Percentiles rank a stretch among this genome's conserved stretches.
Conservation (phyloP, 1,139 yeast species). For the Spencermartinsiella ligniputridi region DNA sequence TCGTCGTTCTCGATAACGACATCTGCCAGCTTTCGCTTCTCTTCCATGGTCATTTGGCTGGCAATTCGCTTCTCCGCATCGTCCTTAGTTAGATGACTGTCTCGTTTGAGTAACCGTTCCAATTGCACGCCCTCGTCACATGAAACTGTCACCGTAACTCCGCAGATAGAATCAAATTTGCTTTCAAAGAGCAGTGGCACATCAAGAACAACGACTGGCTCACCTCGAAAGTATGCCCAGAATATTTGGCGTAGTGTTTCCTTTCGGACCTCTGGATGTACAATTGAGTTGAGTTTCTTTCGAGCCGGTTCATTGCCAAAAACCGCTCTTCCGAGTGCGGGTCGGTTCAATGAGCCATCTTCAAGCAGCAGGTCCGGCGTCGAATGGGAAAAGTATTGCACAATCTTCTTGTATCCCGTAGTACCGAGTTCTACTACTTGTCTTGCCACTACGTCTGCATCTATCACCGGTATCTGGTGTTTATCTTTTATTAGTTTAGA, state of each 20-base stretch:
- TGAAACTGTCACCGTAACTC: slow-evolving; percentile 61
- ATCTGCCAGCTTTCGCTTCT: slow-evolving; percentile 59
- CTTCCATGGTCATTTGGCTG: slow-evolving; percentile 68
- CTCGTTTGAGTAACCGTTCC: slow-evolving; percentile 58
- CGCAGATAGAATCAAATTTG: slow-evolving; percentile 66
- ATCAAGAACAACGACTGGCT: slow-evolving; percentile 66
- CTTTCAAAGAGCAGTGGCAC: slow-evolving; percentile 89
- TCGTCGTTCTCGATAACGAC: slow-evolving; percentile 62
- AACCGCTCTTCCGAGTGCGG: slow-evolving; percentile 71
- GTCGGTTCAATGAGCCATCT: slow-evolving; percentile 51
- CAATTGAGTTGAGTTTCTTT: slow-evolving; percentile 66
- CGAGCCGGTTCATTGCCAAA: slow-evolving; percentile 59
- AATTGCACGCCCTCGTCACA: slow-evolving; percentile 59
- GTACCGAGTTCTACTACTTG: slow-evolving; percentile 81
- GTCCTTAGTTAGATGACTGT: slow-evolving; percentile 57
- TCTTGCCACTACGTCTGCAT: slow-evolving; percentile 86
- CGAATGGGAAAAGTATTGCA: slow-evolving; percentile 51
- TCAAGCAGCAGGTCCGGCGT: slow-evolving; percentile 51
- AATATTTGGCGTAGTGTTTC: slow-evolving; percentile 60
- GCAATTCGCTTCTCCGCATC: slow-evolving; percentile 71
- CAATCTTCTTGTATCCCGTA: slow-evolving; percentile 62
- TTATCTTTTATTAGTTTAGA: slow-evolving; percentile 53
- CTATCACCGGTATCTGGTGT: slow-evolving; percentile 59
- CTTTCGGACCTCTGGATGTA: slow-evolving; percentile 83
- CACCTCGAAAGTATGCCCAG: slow-evolving; percentile 49